Percentiles rank a stretch among this genome's conserved stretches.
Conservation (phyloP, 1,139 yeast species). For the Suhomyces choctaworum region DNA sequence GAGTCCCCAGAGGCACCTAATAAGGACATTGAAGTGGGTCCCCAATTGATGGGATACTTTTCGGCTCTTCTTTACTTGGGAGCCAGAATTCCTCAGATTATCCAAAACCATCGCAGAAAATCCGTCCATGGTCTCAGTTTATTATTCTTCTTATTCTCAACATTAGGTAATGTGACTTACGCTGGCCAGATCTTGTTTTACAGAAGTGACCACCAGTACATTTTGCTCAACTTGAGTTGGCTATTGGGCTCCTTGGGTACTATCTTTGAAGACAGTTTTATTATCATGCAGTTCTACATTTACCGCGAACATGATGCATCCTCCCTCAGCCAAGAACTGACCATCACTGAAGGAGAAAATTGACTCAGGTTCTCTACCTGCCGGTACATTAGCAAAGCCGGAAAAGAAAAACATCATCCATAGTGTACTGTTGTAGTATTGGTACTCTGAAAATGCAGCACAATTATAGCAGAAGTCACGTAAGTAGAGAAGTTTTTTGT, state of each 20-base stretch:
- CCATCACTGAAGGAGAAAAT: constrained; percentile 6
- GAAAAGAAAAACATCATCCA: no score
- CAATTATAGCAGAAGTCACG: no score
- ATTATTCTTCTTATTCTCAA: constrained; percentile 71
- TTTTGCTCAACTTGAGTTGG: constrained; percentile 70
- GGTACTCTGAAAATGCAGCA: no score
- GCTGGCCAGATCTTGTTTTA: constrained; percentile 72
- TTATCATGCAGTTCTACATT: constrained; percentile 64
- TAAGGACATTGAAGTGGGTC: constrained; percentile 45
- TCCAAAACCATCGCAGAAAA: constrained; percentile 65
- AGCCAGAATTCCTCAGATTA: constrained; percentile 78
- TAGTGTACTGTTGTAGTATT: no score
- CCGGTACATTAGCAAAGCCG: no score
- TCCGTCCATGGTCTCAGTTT: constrained; percentile 76
- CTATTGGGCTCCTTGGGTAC: constrained; percentile 74
- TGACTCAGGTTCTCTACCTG: no score
- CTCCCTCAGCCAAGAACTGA: constrained; percentile 22
- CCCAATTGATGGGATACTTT: constrained; percentile 70
- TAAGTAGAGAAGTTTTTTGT: no score
- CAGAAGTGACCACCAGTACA: constrained; percentile 60
- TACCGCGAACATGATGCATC: constrained; percentile 37
- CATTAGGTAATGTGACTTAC: constrained; percentile 74
- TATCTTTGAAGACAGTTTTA: constrained; percentile 62
- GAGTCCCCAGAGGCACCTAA: constrained; percentile 18
- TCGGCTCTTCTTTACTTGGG: constrained; percentile 72